Conservation (phyloP, 495 filamentous ascomycete species). For the Gamarada debralockiae region DNA sequence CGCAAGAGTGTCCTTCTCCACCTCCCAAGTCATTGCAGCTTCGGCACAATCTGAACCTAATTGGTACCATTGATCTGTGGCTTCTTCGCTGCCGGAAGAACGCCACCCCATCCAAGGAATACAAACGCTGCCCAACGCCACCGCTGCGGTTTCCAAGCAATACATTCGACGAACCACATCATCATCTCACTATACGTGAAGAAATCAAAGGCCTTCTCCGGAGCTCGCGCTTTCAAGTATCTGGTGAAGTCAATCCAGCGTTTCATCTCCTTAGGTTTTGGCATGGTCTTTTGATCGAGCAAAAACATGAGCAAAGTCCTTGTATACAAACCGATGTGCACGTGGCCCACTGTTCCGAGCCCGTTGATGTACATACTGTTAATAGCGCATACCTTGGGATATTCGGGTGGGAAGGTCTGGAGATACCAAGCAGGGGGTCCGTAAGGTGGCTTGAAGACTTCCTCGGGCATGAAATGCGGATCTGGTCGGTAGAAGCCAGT, state of each 20-base stretch:
- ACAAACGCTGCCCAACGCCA: too few relatives aligned
- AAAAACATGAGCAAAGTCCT: slow-evolving; percentile 1
- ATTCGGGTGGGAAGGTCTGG: not conserved
- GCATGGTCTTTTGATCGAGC: not conserved
- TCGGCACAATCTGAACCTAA: too few relatives aligned
- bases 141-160: too few relatives aligned
- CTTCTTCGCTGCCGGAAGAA: too few relatives aligned
- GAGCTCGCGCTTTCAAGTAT: not conserved
- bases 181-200: too few relatives aligned
- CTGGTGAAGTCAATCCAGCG: not conserved
- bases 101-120: too few relatives aligned
- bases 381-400: slow-evolving; percentile 1
- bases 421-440: not conserved
- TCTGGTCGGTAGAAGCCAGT: not conserved
- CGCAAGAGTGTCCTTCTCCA: too few relatives aligned
- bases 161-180: too few relatives aligned
- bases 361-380: not conserved
- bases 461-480: slow-evolving; percentile 1
- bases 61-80: too few relatives aligned
- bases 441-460: slow-evolving; percentile 1
- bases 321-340: not conserved
- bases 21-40: too few relatives aligned
- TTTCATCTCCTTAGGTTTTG: not conserved
- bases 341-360: not conserved
- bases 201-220: slow-evolving; percentile 1